phyloP scores from a whole-genome alignment of 2,329 filamentous ascomycete genomes.

The Pseudogymnoascus sp. region DNA sequence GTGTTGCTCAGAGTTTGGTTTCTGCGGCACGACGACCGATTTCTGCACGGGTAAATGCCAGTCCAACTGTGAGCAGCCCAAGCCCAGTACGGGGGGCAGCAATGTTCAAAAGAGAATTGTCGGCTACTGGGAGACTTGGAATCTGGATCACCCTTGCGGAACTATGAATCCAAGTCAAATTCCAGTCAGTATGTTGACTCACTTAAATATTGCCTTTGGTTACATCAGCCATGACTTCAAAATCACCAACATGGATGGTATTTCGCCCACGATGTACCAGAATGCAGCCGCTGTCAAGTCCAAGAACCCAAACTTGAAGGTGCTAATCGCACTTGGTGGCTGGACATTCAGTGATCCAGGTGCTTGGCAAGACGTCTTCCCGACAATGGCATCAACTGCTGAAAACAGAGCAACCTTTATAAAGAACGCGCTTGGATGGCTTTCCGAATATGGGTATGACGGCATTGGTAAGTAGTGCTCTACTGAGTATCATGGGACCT shows the following conservation, averaged over 20 bases:
- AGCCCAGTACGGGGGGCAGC: background rate
- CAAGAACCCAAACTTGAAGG: conserved; percentile 20
- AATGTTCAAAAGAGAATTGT: background rate
- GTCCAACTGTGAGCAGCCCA: background rate
- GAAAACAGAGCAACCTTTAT: background rate
- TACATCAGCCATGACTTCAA: background rate
- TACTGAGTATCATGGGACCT: too few species aligned
- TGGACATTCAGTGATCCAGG: conserved; percentile 31
- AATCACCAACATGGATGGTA: conserved; percentile 20
- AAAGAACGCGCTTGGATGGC: background rate
- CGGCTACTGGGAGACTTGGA: background rate
- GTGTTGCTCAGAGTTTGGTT: conserved; percentile 16
- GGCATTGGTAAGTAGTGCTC: background rate
- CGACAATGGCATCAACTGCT: background rate
- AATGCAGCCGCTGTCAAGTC: conserved; percentile 26
- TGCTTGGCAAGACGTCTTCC: background rate
- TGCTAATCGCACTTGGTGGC: conserved; percentile 32
- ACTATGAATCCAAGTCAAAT: background rate
- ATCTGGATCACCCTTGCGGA: background rate
- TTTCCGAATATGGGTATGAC: background rate
- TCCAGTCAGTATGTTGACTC: background rate
- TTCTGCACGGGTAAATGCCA: background rate
- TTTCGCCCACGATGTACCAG: background rate
- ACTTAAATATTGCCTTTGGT: background rate
- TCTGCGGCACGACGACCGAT: background rate